Evolutionary conservation across 2,329 filamentous ascomycete genomes (phyloP).

Genomic region (Beauveria australis): DNA sequence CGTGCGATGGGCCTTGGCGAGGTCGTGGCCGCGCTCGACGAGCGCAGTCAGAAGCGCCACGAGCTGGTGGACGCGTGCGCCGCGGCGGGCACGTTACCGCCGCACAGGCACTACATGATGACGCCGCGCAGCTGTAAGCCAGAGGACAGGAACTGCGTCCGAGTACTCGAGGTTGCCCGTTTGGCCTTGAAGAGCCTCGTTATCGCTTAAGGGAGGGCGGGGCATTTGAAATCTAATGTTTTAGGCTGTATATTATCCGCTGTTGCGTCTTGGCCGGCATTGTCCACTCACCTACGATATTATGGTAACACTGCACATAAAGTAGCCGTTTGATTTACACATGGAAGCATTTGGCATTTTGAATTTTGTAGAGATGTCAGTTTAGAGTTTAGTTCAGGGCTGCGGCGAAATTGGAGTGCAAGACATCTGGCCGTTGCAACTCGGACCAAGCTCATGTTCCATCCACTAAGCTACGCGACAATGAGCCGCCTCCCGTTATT

Average conservation of each 20-base stretch:
- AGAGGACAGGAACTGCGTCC: slow-evolving; percentile 36
- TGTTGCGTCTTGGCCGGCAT: background rate
- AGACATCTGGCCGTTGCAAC: too few species aligned
- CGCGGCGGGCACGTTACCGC: slow-evolving; percentile 27
- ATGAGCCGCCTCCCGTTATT: too few species aligned
- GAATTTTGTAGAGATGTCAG: too few species aligned
- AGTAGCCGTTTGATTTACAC: background rate
- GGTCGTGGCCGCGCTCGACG: slow-evolving; percentile 45
- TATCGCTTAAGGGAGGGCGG: slow-evolving; percentile 34
- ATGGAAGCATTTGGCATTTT: background rate
- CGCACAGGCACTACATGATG: slow-evolving; percentile 19
- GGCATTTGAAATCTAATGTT: background rate
- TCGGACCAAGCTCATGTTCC: too few species aligned
- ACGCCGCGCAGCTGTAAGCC: slow-evolving; percentile 20
- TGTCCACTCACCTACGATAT: background rate
- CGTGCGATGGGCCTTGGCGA: slow-evolving; percentile 40
- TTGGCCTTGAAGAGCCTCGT: slow-evolving; percentile 44
- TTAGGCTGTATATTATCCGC: background rate
- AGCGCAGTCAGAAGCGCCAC: slow-evolving; percentile 40
- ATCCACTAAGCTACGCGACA: too few species aligned
- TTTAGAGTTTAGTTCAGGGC: too few species aligned
- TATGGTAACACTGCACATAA: background rate
- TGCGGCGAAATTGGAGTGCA: too few species aligned
- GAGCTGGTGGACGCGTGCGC: slow-evolving; percentile 38
- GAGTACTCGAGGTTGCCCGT: slow-evolving; percentile 46